A percentile compares a stretch with the other conserved stretches of the same genome.
These are phyloP conservation scores for Colletotrichum agaves DNA, from an alignment of 2,329 filamentous ascomycete genomes.

Conservation along the genomic window DNA sequence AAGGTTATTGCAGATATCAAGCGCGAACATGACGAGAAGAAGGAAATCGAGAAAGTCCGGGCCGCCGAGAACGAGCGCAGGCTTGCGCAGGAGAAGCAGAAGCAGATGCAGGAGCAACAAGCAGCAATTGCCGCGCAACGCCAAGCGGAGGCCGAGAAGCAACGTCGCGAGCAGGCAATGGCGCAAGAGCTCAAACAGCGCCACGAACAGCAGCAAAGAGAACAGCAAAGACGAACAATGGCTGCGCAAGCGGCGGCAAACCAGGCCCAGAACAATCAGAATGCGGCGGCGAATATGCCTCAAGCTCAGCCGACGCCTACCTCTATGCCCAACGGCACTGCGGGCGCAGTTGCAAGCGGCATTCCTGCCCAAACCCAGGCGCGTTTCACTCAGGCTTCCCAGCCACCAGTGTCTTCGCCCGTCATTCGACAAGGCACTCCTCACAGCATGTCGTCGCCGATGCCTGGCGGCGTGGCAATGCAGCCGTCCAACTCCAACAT, in stretches of 20 bases:
- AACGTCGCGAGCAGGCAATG: constrained; percentile 49
- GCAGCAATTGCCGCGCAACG: constrained; percentile 56
- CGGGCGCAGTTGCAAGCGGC: constrained; percentile 48
- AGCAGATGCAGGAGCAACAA: constrained; percentile 58
- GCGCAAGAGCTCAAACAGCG: constrained; percentile 40
- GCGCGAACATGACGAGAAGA: constrained; percentile 78
- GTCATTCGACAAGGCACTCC: constrained; percentile 71
- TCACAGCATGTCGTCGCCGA: constrained; percentile 73
- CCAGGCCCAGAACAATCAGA: constrained; percentile 42
- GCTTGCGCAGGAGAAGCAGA: constrained; percentile 58
- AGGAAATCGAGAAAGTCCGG: constrained; percentile 78
- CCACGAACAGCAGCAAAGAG: constrained; percentile 49
- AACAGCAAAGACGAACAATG: constrained; percentile 48
- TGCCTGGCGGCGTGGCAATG: constrained; percentile 71
- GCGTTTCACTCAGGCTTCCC: constrained; percentile 68
- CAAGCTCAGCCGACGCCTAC: constrained; percentile 49
- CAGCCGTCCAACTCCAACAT: constrained; percentile 74
- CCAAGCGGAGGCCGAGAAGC: constrained; percentile 56
- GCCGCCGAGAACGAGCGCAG: constrained; percentile 69
- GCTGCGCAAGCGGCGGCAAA: constrained; percentile 46
- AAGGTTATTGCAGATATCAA: constrained; percentile 91
- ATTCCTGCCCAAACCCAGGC: constrained; percentile 56
- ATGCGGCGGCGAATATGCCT: constrained; percentile 40
- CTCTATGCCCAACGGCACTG: constrained; percentile 52
- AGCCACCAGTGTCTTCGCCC: constrained; percentile 76